Evolutionary conservation across 2,329 filamentous ascomycete species (phyloP).

Genomic region (Albophoma yamanashiensis): DNA sequence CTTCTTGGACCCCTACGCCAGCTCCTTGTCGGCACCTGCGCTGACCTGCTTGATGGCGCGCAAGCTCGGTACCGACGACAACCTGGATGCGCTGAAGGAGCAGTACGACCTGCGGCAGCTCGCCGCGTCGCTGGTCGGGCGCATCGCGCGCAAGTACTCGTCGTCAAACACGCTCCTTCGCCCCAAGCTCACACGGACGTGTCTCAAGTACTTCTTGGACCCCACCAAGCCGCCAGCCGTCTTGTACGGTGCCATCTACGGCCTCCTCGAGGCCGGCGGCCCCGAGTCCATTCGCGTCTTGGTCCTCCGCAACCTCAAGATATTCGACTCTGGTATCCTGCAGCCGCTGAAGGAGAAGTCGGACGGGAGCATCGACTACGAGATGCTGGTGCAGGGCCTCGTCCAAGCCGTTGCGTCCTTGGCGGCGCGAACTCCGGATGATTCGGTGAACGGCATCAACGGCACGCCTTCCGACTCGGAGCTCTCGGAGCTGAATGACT

Average conservation of each 20-base stretch:
- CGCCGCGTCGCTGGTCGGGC: slow-evolving; percentile 69
- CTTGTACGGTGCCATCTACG: slow-evolving; percentile 81
- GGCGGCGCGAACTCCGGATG: slow-evolving; percentile 18
- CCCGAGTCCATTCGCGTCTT: slow-evolving; percentile 46
- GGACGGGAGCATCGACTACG: slow-evolving; percentile 38
- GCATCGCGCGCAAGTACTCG: slow-evolving; percentile 72
- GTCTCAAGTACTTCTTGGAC: slow-evolving; percentile 84
- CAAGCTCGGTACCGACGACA: slow-evolving; percentile 55
- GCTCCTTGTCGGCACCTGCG: slow-evolving; percentile 68
- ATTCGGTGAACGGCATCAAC: slow-evolving; percentile 27
- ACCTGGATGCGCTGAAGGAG: slow-evolving; percentile 40
- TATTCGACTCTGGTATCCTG: slow-evolving; percentile 42
- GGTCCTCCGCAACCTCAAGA: slow-evolving; percentile 43
- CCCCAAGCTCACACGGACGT: slow-evolving; percentile 83
- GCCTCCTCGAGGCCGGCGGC: slow-evolving; percentile 67
- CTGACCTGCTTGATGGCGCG: slow-evolving; percentile 79
- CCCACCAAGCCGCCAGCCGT: slow-evolving; percentile 71
- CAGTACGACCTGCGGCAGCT: slow-evolving; percentile 79
- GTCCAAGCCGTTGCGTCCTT: slow-evolving; percentile 41
- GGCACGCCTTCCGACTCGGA: slow-evolving; percentile 26
- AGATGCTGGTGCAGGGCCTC: slow-evolving; percentile 45
- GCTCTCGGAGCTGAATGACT: slow-evolving; percentile 36
- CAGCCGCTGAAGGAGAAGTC: slow-evolving; percentile 41
- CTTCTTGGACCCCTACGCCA: slow-evolving; percentile 54
- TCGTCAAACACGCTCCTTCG: slow-evolving; percentile 72